Conservation (phyloP, 345 rosid species). For the Eucalyptus viminalis region DNA sequence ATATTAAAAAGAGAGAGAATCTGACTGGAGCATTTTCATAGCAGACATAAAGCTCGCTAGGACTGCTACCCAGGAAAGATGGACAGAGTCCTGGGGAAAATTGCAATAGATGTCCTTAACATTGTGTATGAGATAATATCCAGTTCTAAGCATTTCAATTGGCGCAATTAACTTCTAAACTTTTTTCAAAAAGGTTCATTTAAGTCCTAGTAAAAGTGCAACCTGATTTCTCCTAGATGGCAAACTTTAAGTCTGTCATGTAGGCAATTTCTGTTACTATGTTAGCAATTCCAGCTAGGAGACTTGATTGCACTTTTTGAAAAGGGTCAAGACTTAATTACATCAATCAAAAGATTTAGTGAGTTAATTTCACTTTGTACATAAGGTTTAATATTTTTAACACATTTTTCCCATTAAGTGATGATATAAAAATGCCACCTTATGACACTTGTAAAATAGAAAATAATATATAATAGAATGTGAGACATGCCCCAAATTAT, state of each 20-base stretch:
- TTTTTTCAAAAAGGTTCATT: neutral
- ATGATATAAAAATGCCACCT: neutral
- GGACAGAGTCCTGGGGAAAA: neutral
- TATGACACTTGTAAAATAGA: neutral
- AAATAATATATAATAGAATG: neutral
- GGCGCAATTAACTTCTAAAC: neutral
- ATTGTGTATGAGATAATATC: neutral
- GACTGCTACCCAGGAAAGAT: neutral
- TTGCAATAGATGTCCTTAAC: neutral
- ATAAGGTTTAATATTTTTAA: neutral
- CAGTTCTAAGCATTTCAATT: neutral
- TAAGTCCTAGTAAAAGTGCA: neutral
- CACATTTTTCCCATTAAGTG: neutral
- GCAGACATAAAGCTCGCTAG: neutral
- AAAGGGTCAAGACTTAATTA: neutral
- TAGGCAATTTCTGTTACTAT: neutral
- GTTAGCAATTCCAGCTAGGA: neutral
- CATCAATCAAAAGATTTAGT: neutral
- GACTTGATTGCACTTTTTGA: neutral
- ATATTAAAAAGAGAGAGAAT: neutral
- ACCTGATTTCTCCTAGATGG: neutral
- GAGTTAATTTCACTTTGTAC: neutral
- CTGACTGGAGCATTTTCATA: neutral
- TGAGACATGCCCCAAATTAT: neutral
- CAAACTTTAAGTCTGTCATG: neutral